Evolutionary conservation across 805 yeast species (phyloP), one percentile per base, ranked within the genome.

Genomic region (Saccharomyces mikatae): DNA sequence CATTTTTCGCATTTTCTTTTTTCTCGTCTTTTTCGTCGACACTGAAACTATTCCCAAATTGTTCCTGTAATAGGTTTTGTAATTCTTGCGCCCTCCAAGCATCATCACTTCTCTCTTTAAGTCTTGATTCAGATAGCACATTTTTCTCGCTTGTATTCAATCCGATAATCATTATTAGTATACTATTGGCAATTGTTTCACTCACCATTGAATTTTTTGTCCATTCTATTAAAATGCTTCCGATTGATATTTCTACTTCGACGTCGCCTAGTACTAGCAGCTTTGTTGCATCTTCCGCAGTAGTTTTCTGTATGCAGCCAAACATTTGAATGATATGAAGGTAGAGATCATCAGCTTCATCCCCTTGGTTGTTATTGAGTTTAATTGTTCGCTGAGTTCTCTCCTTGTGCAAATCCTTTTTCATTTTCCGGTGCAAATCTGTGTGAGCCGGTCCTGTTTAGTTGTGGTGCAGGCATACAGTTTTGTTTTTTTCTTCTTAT

Each of bases 11-110:
- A 6, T 51, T 51, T 13, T 53, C 50, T 17, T 56, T 49, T n/a
- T 53, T 48, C 11, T 54, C 46, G 10, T 54, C 46, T 32, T 49
- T 41, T 4, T 26, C 17, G 8, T 54, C 46, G 22, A 50, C 36
- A 0, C 66, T 60, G 54, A 86, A 79, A 0, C 88, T 70, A 41
- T 84, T 87, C 13, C 97, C 97, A 71, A 91, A 91, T 64, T 91
- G 98, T 0, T 91, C 89, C 49, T 75, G 72, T 47, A 92, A 71
- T 49, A 91, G 72, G 6, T 80, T 73, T 4, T 78, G 65, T 9
- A 90, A 78, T 52, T 87, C 75, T 14, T 71, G 70, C 6, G 80
- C 65, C 56, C 82, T 70, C 51, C 69, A 63, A 4, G 52, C 46
- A n/a, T 58, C 55, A 21, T 54, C 54, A 22, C 60, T 57, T 14